Conservation (phyloP, 1,139 yeast species). For the Kluyveromyces marxianus region DNA sequence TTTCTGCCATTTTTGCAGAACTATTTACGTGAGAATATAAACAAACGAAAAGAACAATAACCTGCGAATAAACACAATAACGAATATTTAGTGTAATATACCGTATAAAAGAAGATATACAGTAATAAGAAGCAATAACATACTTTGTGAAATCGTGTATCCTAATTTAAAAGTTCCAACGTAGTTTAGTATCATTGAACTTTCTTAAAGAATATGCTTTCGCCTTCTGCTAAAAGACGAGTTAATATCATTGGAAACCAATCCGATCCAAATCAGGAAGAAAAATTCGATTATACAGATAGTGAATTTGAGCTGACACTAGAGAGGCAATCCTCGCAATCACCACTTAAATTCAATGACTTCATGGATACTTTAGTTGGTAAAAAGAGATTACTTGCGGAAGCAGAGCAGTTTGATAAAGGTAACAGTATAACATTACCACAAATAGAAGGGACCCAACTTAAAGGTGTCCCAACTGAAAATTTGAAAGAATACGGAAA, state of each 20-base stretch:
- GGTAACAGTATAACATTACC: constrained; percentile 11
- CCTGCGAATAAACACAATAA: too few species aligned
- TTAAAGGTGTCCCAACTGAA: background rate
- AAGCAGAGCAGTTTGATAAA: constrained; percentile 16
- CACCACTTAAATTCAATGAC: constrained; percentile 9
- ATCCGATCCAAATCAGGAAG: constrained; percentile 7
- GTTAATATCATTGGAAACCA: background rate
- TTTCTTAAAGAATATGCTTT: background rate
- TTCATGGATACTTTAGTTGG: constrained; percentile 17
- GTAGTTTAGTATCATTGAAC: too few species aligned
- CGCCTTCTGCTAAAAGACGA: background rate
- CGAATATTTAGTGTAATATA: too few species aligned
- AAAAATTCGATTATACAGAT: constrained; percentile 15
- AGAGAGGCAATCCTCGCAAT: constrained; percentile 8
- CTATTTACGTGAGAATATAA: too few species aligned
- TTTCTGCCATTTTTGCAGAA: too few species aligned
- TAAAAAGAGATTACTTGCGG: constrained; percentile 17
- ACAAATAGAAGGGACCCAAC: constrained; percentile 5
- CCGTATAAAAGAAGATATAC: too few species aligned
- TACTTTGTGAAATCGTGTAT: too few species aligned
- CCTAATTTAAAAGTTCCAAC: too few species aligned
- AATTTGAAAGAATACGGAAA: background rate
- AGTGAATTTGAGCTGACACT: constrained; percentile 12
- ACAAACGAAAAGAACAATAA: too few species aligned
- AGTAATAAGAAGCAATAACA: too few species aligned